Evolutionary conservation across 1,139 yeast species (phyloP), one percentile per base, ranked within the genome.

Genomic region (Geotrichum australiense): DNA sequence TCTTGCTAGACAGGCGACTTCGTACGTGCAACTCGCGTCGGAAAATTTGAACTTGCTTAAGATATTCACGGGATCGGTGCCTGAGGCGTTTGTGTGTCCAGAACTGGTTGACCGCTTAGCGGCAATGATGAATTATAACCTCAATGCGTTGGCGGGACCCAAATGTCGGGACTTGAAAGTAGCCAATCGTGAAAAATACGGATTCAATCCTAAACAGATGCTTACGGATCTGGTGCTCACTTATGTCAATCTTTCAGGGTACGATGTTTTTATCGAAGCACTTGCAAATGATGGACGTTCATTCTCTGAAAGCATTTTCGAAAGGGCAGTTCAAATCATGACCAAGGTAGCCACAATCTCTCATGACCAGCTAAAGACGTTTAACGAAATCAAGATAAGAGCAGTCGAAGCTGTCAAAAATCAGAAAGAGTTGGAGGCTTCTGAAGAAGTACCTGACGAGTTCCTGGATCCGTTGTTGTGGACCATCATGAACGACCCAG

Each of bases 371-470:
- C 70, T 87, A 32, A 59, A 63, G 4, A 61, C 63, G 35, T 69
- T 91, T 45, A 55, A 63, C 10, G 60, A 62, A 19, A 82, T 91
- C 56, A 85, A 82, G 0, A 64, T 71, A 32, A 62, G 59, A 16
- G 94, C 94, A 0, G 83, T 83, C 48, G 58, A 62, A 30, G 74
- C 77, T 42, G 74, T 77, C 55, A 72, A 70, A 21, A 65, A 63
- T 26, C 94, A 84, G 49, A 83, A 79, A 50, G 94, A 85, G 55
- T 96, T 89, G 52, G 60, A 78, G 51, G 96, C 86, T 57, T 70
- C 86, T 52, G 97, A 95, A 12, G 98, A 93, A 43, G 73, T 85
- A 19, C 99, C 99, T 0, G 98, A 93, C 58, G 98, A 93, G 61
- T 91, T 80, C 59, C 72, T 93, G 56, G 99, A 93, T 66, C 98